Evolutionary conservation across 2,329 filamentous ascomycete species (phyloP).

Genomic region (Sporothrix mexicana): DNA sequence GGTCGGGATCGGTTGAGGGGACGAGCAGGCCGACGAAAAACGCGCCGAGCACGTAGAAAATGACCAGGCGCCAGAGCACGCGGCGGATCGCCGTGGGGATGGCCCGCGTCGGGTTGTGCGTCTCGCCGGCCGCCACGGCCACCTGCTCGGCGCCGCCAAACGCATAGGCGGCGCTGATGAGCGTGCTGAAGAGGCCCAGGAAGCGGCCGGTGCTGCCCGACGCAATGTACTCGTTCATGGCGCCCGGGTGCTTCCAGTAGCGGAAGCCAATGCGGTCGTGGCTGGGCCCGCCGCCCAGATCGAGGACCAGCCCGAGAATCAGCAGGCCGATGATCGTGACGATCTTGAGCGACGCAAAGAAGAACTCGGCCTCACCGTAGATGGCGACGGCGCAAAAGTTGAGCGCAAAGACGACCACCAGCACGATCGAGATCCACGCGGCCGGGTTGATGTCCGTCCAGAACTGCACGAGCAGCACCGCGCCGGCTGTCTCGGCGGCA

Average conservation of each 20-base stretch:
- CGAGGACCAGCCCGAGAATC: slow-evolving; percentile 60
- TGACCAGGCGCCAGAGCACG: slow-evolving; percentile 44
- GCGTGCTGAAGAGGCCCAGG: slow-evolving; percentile 50
- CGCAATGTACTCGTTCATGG: slow-evolving; percentile 52
- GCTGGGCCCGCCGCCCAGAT: slow-evolving; percentile 60
- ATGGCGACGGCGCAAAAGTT: slow-evolving; percentile 63
- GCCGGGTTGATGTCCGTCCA: slow-evolving; percentile 42
- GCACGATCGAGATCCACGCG: slow-evolving; percentile 65
- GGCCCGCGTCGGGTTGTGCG: slow-evolving; percentile 65
- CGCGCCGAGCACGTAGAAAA: slow-evolving; percentile 44
- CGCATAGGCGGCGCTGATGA: slow-evolving; percentile 61
- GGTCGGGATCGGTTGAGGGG: slow-evolving; percentile 42
- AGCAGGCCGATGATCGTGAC: slow-evolving; percentile 65
- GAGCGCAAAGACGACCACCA: slow-evolving; percentile 58
- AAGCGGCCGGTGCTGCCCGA: slow-evolving; percentile 49
- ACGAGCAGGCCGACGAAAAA: slow-evolving; percentile 43
- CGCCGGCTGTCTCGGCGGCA: slow-evolving; percentile 27
- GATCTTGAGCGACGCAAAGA: slow-evolving; percentile 65
- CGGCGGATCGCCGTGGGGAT: slow-evolving; percentile 66
- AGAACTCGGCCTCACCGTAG: slow-evolving; percentile 67
- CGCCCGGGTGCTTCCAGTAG: slow-evolving; percentile 56
- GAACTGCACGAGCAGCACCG: slow-evolving; percentile 27
- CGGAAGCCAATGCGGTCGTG: slow-evolving; percentile 56
- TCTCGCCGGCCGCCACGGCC: slow-evolving; percentile 68
- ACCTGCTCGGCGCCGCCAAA: slow-evolving; percentile 67